Evolutionary conservation across 1,139 yeast species (phyloP), one percentile per base, ranked within the genome.

Genomic region (Debaryomyces robertsiae): DNA sequence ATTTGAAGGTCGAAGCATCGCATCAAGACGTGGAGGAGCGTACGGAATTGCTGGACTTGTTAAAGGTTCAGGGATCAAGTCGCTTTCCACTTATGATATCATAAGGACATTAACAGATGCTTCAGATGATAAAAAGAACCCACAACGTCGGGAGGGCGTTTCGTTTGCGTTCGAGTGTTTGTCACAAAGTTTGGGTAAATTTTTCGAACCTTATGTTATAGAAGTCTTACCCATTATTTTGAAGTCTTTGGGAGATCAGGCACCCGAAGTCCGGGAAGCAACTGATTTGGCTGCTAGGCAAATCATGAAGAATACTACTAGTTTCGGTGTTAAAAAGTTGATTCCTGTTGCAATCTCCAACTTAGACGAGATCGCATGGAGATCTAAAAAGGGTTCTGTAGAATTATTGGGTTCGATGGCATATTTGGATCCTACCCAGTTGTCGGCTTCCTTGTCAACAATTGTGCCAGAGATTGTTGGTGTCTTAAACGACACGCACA

Each of bases 381-480:
- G 99, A 68, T 82, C 96, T 1, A 93, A 93, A 65, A 89, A 91
- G 65, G 98, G 98, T 9, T 89, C 98, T 5, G 98, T 93, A 23
- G 98, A 94, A 58, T 69, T 93, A 46, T 74, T 93, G 38, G 98
- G 99, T 63, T 83, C 96, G 19, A 94, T 93, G 98, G 98, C 98
- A 0, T 93, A 91, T 60, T 75, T 94, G 49, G 97, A 93, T 56
- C 98, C 98, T 4, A 77, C 94, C 2, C 98, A 93, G 60, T 74
- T 94, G 52, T 89, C 98, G 4, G 79, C 91, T 0, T 89, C 96
- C 1, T 73, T 93, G 53, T 87, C 96, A 0, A 80, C 82, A 0
- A 91, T 93, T 65, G 88, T 93, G 46, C 99, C 99, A 2, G 96
- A 91, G 58, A 89, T 93, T 65, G 98, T 93, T 42, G 93, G 95